Conservation (phyloP, 352 stramenopile species). For the Hyaloperonospora arabidopsidis region DNA sequence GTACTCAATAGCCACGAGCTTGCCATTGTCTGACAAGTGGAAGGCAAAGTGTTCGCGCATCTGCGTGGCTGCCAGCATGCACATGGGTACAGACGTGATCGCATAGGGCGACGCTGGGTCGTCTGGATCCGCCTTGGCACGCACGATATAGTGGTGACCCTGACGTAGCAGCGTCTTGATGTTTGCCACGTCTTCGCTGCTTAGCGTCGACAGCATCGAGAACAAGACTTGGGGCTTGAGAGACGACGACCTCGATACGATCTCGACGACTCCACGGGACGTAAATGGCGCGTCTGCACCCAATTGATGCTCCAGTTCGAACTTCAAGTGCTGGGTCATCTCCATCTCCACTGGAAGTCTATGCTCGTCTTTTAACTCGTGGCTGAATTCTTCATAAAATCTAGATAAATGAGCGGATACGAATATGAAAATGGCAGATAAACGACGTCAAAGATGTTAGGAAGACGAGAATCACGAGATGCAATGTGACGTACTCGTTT, state of each 20-base stretch:
- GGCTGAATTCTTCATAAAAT: conserved; percentile 59
- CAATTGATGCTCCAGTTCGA: conserved; percentile 62
- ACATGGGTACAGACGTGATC: conserved; percentile 72
- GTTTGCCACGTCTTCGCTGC: conserved; percentile 35
- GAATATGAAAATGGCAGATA: conserved; percentile 8
- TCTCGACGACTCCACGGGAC: conserved; percentile 47
- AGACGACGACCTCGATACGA: conserved; percentile 43
- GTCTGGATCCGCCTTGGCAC: conserved; percentile 47
- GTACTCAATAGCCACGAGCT: conserved; percentile 79
- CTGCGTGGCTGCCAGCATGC: conserved; percentile 59
- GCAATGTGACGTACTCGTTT: conserved; percentile 33
- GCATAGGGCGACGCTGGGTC: conserved; percentile 61
- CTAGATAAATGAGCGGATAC: conserved; percentile 11
- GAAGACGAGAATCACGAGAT: not conserved
- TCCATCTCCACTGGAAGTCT: conserved; percentile 23
- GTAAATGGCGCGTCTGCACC: conserved; percentile 27
- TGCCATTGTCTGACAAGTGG: conserved; percentile 66
- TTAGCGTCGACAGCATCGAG: conserved; percentile 38
- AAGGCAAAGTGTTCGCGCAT: conserved; percentile 79
- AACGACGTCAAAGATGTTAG: conserved; percentile 3
- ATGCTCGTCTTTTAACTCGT: conserved; percentile 50
- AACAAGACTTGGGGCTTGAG: conserved; percentile 62
- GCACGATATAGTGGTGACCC: conserved; percentile 60
- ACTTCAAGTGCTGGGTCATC: conserved; percentile 41
- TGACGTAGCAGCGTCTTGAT: conserved; percentile 38